These are phyloP conservation scores for Larix kaempferi DNA, from an alignment of 75 land plant species.

Conservation along the genomic window DNA sequence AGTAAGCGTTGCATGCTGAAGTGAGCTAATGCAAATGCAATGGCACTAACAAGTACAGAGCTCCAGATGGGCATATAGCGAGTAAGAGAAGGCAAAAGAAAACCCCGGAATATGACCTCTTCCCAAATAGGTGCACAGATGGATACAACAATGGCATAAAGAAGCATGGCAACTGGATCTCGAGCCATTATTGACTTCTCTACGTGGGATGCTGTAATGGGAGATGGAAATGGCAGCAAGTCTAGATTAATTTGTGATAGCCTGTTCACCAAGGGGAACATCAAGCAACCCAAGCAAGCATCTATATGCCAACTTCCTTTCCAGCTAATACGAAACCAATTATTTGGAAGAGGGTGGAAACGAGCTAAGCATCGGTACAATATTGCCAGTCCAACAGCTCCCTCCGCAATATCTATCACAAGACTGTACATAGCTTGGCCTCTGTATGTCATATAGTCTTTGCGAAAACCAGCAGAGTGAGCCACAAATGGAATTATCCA, in stretches of 20 bases:
- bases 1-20: conserved; percentile 89
- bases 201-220: conserved; percentile 64
- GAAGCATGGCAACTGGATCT: conserved; percentile 86
- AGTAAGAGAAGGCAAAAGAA: conserved; percentile 87
- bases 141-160: conserved; percentile 78
- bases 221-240: conserved; percentile 53
- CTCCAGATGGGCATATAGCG: conserved; percentile 85
- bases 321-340: conserved; percentile 82
- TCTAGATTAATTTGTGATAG: conserved; percentile 66
- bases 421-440: conserved; percentile 96
- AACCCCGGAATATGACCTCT: conserved; percentile 96
- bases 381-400: conserved; percentile 81
- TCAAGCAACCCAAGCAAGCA: conserved; percentile 75
- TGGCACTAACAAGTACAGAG: conserved; percentile 70
- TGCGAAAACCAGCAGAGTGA: conserved; percentile 72
- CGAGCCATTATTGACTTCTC: conserved; percentile 92
- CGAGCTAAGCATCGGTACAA: conserved; percentile 71
- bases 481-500: conserved; percentile 91
- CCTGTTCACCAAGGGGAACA: conserved; percentile 83
- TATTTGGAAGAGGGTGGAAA: conserved; percentile 73
- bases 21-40: conserved; percentile 90
- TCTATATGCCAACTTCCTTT: conserved; percentile 79
- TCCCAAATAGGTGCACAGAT: conserved; percentile 98
- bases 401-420: conserved; percentile 89
- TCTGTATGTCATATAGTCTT: conserved; percentile 70